Conservation (phyloP, 768 basidiomycete species). For the Chalciporus piperatus region DNA sequence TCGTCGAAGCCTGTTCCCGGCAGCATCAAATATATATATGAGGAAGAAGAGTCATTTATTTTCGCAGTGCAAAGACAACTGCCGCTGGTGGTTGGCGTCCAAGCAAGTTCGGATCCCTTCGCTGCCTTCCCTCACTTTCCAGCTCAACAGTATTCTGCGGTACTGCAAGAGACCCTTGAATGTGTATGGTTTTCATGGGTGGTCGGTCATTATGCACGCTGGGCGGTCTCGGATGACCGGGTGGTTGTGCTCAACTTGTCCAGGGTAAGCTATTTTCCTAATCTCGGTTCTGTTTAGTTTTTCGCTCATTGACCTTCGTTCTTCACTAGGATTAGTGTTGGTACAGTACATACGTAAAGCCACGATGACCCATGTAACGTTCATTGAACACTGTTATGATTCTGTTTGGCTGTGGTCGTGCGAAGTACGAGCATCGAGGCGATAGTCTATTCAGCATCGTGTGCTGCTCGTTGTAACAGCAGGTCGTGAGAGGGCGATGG, state of each 20-base stretch:
- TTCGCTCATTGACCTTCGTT: too few species aligned
- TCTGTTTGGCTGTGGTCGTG: too few species aligned
- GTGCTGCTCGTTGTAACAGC: neutral
- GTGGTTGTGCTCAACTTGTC: conserved; percentile 5
- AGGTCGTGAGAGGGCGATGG: too few species aligned
- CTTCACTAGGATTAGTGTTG: too few species aligned
- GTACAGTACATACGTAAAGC: too few species aligned
- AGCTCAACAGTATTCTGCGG: neutral
- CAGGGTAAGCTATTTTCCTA: neutral
- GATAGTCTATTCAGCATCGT: too few species aligned
- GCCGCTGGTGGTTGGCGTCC: neutral
- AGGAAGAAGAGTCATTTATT: neutral
- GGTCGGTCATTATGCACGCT: conserved; percentile 1
- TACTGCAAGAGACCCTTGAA: neutral
- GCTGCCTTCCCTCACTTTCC: conserved; percentile 4
- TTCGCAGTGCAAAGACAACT: conserved; percentile 8
- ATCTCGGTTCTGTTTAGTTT: too few species aligned
- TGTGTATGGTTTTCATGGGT: conserved; percentile 7
- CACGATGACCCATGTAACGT: too few species aligned
- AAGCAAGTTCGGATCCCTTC: neutral
- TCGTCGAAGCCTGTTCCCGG: conserved; percentile 5
- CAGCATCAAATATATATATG: conserved; percentile 16
- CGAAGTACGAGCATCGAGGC: too few species aligned
- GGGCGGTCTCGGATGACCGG: conserved; percentile 1
- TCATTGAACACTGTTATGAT: too few species aligned